These are phyloP conservation scores for Leucocoprinus birnbaumii DNA, from an alignment of 768 basidiomycete genomes.

Conservation along the genomic window DNA sequence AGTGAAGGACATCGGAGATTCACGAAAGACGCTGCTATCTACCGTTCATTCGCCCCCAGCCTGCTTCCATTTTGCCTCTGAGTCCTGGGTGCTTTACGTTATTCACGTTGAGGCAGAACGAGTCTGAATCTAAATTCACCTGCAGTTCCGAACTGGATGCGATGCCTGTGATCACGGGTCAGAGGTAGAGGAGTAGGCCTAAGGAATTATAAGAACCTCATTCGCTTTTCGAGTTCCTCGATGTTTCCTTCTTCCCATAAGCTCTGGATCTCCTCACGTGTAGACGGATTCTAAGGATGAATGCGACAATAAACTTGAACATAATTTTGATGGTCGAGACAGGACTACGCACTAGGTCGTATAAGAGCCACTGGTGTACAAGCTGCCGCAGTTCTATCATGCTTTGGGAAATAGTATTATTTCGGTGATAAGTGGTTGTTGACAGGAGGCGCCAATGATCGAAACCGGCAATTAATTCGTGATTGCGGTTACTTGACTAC, in stretches of 20 bases:
- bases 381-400: slow-evolving; percentile 4
- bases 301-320: background rate
- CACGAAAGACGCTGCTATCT: background rate
- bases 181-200: background rate
- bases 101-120: background rate
- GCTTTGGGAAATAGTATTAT: no score
- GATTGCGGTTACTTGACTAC: no score
- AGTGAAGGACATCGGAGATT: no score
- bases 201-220: slow-evolving; percentile 38
- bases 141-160: slow-evolving; percentile 88
- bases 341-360: slow-evolving; percentile 2
- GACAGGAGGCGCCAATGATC: no score
- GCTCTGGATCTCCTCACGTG: slow-evolving; percentile 43
- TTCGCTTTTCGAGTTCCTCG: slow-evolving; percentile 50
- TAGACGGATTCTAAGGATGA: slow-evolving; percentile 42
- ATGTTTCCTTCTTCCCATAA: slow-evolving; percentile 40
- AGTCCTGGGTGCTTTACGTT: slow-evolving; percentile 44
- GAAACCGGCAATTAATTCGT: no score
- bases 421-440: no score
- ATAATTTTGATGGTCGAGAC: background rate
- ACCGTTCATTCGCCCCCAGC: slow-evolving; percentile 90
- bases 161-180: slow-evolving; percentile 36
- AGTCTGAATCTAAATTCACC: slow-evolving; percentile 37
- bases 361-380: slow-evolving; percentile 3
- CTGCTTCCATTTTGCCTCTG: slow-evolving; percentile 82